Percentiles rank a stretch among this genome's conserved stretches.
phyloP scores from a whole-genome alignment of 345 rosid genomes.

The Citrus maxima region DNA sequence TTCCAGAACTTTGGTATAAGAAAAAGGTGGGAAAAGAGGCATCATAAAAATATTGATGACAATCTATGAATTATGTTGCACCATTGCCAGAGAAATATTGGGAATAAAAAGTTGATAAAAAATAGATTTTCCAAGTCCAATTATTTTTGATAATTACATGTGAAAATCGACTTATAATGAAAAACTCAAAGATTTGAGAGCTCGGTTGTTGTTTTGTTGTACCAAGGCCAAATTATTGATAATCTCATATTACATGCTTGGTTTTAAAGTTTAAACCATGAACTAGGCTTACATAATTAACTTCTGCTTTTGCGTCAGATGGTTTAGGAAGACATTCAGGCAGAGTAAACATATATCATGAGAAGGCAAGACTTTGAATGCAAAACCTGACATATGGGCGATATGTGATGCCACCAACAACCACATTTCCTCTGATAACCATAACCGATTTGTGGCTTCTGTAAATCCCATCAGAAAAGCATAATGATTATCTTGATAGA shows the following conservation, averaged over 20 bases:
- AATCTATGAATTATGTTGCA: neutral
- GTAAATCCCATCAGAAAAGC: slow-evolving; percentile 23
- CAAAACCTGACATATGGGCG: slow-evolving; percentile 88
- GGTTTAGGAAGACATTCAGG: neutral
- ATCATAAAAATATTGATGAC: neutral
- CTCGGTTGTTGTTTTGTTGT: neutral
- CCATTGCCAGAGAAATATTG: neutral
- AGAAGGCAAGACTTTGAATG: neutral
- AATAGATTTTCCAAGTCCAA: neutral
- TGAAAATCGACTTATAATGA: neutral
- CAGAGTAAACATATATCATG: neutral
- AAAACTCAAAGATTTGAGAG: neutral
- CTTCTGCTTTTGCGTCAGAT: neutral
- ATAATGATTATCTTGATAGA: neutral
- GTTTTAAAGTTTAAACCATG: neutral
- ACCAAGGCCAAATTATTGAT: neutral
- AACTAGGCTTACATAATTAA: neutral
- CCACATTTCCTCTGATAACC: slow-evolving; percentile 83
- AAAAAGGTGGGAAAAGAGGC: neutral
- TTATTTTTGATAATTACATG: neutral
- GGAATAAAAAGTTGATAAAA: neutral
- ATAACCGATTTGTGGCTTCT: slow-evolving; percentile 98
- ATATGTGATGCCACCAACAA: slow-evolving; percentile 99
- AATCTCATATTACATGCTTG: neutral
- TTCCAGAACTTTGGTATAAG: slow-evolving; percentile 21